Evolutionary conservation across 495 filamentous ascomycete genomes (phyloP).

Genomic region (Penicillium fimorum): DNA sequence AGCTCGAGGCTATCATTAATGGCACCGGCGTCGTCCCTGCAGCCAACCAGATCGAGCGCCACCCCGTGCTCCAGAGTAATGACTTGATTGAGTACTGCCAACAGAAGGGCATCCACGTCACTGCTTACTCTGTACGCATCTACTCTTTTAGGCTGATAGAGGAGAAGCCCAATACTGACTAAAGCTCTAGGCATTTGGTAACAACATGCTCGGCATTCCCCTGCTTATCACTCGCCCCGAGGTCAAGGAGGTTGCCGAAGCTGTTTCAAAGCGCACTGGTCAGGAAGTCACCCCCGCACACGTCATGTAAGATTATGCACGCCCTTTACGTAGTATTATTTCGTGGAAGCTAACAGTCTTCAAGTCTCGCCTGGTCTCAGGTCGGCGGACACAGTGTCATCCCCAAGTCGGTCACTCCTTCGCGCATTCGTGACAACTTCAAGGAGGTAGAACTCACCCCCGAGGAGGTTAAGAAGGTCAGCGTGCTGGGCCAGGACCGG

Average conservation of each 20-base stretch:
- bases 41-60: slow-evolving; percentile 53
- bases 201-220: slow-evolving; percentile 45
- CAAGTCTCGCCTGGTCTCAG: slow-evolving; percentile 47
- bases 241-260: slow-evolving; percentile 45
- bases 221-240: slow-evolving; percentile 46
- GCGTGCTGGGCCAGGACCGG: slow-evolving; percentile 40
- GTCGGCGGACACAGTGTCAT: slow-evolving; percentile 50
- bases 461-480: slow-evolving; percentile 46
- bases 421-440: slow-evolving; percentile 50
- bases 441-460: slow-evolving; percentile 47
- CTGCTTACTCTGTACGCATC: slow-evolving; percentile 45
- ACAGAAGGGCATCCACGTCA: slow-evolving; percentile 49
- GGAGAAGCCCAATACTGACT: slow-evolving; percentile 9
- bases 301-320: slow-evolving; percentile 30
- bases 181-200: slow-evolving; percentile 41
- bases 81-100: slow-evolving; percentile 45
- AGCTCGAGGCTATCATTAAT: slow-evolving; percentile 53
- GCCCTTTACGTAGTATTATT: not conserved
- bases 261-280: slow-evolving; percentile 41
- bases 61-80: slow-evolving; percentile 47
- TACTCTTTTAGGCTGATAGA: not conserved
- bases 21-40: slow-evolving; percentile 48
- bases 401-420: slow-evolving; percentile 50
- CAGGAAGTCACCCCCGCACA: slow-evolving; percentile 40
- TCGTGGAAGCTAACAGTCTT: slow-evolving; percentile 3